phyloP scores from a whole-genome alignment of 2,329 filamentous ascomycete genomes.

The Fusarium sambucinum region DNA sequence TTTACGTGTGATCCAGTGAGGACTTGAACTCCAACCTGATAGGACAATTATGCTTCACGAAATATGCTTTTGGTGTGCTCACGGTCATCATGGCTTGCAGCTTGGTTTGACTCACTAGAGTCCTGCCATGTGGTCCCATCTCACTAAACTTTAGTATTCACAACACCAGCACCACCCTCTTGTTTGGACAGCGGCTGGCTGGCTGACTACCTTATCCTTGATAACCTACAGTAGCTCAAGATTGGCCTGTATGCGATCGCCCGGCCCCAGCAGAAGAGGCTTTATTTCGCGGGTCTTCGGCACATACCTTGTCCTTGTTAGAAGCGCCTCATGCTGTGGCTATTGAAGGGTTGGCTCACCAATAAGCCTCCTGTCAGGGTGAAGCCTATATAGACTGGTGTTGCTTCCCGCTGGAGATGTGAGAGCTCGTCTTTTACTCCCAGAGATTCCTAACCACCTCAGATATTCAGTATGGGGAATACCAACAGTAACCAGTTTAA shows the following conservation, averaged over 20 bases:
- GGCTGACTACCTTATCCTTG: constrained; percentile 8
- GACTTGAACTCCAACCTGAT: constrained; percentile 8
- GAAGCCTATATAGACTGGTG: constrained; percentile 35
- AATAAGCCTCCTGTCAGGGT: not conserved
- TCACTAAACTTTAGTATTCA: constrained; percentile 10
- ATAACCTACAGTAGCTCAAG: constrained; percentile 12
- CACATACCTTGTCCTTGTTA: constrained; percentile 19
- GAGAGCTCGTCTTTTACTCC: not conserved
- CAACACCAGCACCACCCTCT: constrained; percentile 24
- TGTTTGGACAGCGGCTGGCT: constrained; percentile 20
- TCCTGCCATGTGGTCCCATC: constrained; percentile 31
- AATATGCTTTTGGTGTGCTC: constrained; percentile 21
- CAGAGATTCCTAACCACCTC: constrained; percentile 5
- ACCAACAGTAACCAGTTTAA: constrained; percentile 34
- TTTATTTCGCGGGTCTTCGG: constrained; percentile 31
- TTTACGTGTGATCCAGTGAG: constrained; percentile 1
- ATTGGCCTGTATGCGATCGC: constrained; percentile 12
- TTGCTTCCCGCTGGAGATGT: constrained; percentile 8
- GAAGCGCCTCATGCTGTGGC: constrained; percentile 15
- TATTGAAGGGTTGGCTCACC: constrained; percentile 14
- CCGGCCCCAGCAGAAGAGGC: constrained; percentile 17
- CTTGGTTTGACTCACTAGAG: constrained; percentile 29
- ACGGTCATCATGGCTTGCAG: constrained; percentile 35
- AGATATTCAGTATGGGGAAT: constrained; percentile 40
- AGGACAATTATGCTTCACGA: constrained; percentile 15